A percentile compares a stretch with the other conserved stretches of the same genome.
These are phyloP conservation scores for Chlorociboria aeruginascens DNA, from an alignment of 495 filamentous ascomycete genomes.

Conservation along the genomic window DNA sequence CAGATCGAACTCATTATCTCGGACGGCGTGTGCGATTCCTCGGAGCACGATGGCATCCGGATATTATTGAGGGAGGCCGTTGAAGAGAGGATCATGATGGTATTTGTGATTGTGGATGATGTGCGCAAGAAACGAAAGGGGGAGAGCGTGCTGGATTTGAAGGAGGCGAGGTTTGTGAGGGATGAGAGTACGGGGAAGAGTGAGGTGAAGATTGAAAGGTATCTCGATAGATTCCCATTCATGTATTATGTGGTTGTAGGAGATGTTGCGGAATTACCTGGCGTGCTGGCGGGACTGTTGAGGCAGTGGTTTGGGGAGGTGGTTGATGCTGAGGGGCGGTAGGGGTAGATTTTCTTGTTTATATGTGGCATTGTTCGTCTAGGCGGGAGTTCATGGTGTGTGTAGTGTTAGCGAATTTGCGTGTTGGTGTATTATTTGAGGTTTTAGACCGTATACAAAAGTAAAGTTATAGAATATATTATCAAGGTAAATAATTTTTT, in stretches of 20 bases:
- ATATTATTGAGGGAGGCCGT: slow-evolving; percentile 74
- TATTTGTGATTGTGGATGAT: slow-evolving; percentile 92
- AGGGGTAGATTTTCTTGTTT: not conserved
- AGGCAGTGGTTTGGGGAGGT: slow-evolving; percentile 97
- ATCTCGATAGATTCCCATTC: slow-evolving; percentile 93
- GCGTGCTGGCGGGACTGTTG: slow-evolving; percentile 74
- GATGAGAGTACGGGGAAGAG: slow-evolving; percentile 42
- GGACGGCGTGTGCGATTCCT: slow-evolving; percentile 74
- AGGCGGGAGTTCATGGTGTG: no score
- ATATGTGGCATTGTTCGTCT: not conserved
- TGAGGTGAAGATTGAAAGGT: slow-evolving; percentile 67
- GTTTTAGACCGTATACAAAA: no score
- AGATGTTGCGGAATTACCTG: slow-evolving; percentile 80
- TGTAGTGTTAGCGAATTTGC: no score
- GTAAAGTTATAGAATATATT: no score
- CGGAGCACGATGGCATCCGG: slow-evolving; percentile 67
- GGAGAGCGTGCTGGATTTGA: slow-evolving; percentile 63
- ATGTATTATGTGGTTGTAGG: slow-evolving; percentile 90
- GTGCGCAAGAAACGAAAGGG: slow-evolving; percentile 34
- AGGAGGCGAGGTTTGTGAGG: slow-evolving; percentile 62
- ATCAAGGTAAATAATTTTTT: no score
- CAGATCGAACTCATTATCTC: slow-evolving; percentile 87
- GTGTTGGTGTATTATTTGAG: no score
- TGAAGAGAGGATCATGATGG: slow-evolving; percentile 93
- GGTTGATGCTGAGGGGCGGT: slow-evolving; percentile 35